A percentile compares a stretch with the other conserved stretches of the same genome.
Conservation (phyloP, 371 early-diverging fungal genomes). For the Rhizopus stolonifer region DNA sequence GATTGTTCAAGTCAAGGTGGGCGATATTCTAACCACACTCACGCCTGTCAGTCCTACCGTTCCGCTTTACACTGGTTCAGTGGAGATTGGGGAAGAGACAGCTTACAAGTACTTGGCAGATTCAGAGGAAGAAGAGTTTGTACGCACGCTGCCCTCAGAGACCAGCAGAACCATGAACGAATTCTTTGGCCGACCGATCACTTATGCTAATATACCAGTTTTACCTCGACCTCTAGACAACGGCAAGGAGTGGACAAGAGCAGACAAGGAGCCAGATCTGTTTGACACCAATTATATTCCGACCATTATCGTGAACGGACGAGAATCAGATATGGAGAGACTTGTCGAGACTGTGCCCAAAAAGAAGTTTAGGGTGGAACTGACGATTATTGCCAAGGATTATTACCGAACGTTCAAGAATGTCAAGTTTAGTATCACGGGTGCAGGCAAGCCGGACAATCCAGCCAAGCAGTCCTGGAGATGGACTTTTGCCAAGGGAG, state of each 20-base stretch:
- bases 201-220: conserved; percentile 48
- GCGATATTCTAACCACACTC: conserved; percentile 31
- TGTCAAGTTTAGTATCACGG: conserved; percentile 50
- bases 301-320: conserved; percentile 33
- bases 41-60: conserved; percentile 34
- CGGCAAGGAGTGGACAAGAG: conserved; percentile 41
- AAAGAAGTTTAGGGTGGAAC: conserved; percentile 25
- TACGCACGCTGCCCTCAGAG: conserved; percentile 31
- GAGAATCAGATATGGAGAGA: conserved; percentile 22
- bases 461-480: conserved; percentile 59
- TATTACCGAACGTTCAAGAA: conserved; percentile 45
- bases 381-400: conserved; percentile 50
- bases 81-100: conserved; percentile 17
- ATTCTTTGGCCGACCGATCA: conserved; percentile 46
- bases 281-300: conserved; percentile 38
- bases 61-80: conserved; percentile 21
- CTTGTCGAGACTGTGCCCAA: conserved; percentile 37
- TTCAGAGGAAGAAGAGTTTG: conserved; percentile 42
- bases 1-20: conserved; percentile 42
- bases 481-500: conserved; percentile 34
- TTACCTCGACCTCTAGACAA: conserved; percentile 50
- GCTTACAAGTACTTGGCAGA: conserved; percentile 36
- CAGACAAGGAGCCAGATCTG: conserved; percentile 36
- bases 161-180: conserved; percentile 44
- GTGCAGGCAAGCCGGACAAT: conserved; percentile 56